Evolutionary conservation across 495 filamentous ascomycete species (phyloP).

Genomic region (Xylaria scruposa): DNA sequence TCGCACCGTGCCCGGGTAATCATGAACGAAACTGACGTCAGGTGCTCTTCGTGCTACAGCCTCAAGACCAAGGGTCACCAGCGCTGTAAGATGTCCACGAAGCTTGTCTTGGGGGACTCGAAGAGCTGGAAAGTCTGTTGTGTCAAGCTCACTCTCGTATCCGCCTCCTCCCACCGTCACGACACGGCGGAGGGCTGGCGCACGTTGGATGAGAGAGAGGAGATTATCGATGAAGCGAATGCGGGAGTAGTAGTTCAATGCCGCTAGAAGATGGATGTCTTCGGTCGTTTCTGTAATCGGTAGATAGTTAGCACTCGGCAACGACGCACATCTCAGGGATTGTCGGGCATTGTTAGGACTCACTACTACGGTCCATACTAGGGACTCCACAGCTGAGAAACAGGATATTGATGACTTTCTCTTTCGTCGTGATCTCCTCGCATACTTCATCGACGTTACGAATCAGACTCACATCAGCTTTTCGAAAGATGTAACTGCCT

Average conservation of each 20-base stretch:
- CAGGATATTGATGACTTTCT: constrained; percentile 66
- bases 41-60: constrained; percentile 54
- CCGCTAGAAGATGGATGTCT: constrained; percentile 58
- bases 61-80: constrained; percentile 61
- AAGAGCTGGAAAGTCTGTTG: constrained; percentile 53
- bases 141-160: constrained; percentile 59
- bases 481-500: constrained; percentile 61
- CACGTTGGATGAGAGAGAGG: constrained; percentile 61
- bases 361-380: constrained; percentile 40
- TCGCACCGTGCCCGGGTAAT: constrained; percentile 61
- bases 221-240: constrained; percentile 68
- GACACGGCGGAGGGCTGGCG: constrained; percentile 60
- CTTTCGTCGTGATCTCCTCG: constrained; percentile 59
- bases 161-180: constrained; percentile 61
- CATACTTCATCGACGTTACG: constrained; percentile 66
- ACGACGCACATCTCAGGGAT: neutral
- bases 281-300: constrained; percentile 60
- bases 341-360: neutral
- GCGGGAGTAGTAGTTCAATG: constrained; percentile 67
- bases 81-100: constrained; percentile 53
- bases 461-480: constrained; percentile 63
- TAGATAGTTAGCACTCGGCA: neutral
- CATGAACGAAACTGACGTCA: constrained; percentile 63
- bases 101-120: constrained; percentile 38
- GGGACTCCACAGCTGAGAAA: constrained; percentile 61